Evolutionary conservation across 2,329 filamentous ascomycete genomes (phyloP), one percentile per base, ranked within the genome.

Genomic region (Leptographium galeiforme): DNA sequence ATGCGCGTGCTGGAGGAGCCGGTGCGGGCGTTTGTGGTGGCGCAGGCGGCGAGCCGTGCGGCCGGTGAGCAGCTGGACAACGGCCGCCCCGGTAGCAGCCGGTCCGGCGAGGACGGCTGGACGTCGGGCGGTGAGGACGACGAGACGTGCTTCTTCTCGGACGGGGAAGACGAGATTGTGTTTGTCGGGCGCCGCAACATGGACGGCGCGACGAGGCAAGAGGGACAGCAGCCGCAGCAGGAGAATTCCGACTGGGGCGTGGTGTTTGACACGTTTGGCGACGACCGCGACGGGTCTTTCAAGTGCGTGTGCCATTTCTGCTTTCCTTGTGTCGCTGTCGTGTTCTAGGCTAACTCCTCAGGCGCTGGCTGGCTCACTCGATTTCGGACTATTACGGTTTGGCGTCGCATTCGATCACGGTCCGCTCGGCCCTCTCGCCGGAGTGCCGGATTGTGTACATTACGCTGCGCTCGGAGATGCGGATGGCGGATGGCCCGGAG

Each of bases 341-440:
- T 52, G 25, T 46, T 45, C 46, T 56, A 41, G 19, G 33, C 18
- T 53, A 34, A 34, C 18, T n/a, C 18, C 34, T 32, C 14, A 91
- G 87, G 60, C 86, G 91, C 58, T 97, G 90, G 87, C 79, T 97
- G 52, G 88, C 94, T 1, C 90, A 97, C 68, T 86, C 87, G 55
- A 90, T 97, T 58, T 91, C 88, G 11, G 81, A 85, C 43, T 97
- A 97, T 67, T 97, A 97, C 64, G 90, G 89, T 46, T 76, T 96
- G 54, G 79, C 82, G 56, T 95, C 90, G 19, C 89, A 83, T 72
- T 90, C 87, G 6, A 79, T 91, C 56, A 85, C 85, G 0, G 76
- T 84, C 1, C 82, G 82, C 36, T 75, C 85, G 0, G 76, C 84
- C 1, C 82, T 82, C 36, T 75, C 81, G 58, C 84, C 88, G 3